phyloP scores from a whole-genome alignment of 352 stramenopile species.

The Phytophthora tentaculata region DNA sequence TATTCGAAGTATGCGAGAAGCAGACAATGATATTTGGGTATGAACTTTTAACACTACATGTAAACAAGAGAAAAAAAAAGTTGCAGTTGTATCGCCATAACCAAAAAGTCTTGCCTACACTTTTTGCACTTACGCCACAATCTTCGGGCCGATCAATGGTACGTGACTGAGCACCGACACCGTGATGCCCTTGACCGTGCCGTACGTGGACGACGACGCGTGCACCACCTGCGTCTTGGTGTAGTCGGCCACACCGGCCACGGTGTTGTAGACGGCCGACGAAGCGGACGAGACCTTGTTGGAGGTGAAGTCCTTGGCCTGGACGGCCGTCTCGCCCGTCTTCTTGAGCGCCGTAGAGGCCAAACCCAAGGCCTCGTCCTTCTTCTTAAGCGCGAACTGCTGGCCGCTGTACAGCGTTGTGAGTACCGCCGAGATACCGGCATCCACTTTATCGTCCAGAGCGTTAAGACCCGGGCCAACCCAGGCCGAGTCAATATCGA shows the following conservation, averaged over 20 bases:
- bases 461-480: conserved; percentile 56
- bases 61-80: too few species aligned
- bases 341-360: conserved; percentile 50
- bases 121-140: conserved; percentile 25
- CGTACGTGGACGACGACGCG: conserved; percentile 71
- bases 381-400: conserved; percentile 27
- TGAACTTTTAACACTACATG: too few species aligned
- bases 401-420: conserved; percentile 67
- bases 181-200: conserved; percentile 56
- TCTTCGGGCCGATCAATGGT: conserved; percentile 67
- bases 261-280: conserved; percentile 42
- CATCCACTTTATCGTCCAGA: conserved; percentile 75
- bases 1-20: too few species aligned
- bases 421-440: conserved; percentile 53
- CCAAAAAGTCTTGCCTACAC: too few species aligned
- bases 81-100: too few species aligned
- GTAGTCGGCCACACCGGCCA: conserved; percentile 65
- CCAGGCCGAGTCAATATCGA: conserved; percentile 60
- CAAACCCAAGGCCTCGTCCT: conserved; percentile 56
- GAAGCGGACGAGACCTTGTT: too few species aligned
- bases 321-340: conserved; percentile 40
- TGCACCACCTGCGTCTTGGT: conserved; percentile 69
- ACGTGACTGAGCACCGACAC: conserved; percentile 65
- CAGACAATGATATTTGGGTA: too few species aligned
- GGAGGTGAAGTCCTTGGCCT: too few species aligned